These are phyloP conservation scores for Phytopythium ostracodes DNA, from an alignment of 352 stramenopile species.

Conservation along the genomic window DNA sequence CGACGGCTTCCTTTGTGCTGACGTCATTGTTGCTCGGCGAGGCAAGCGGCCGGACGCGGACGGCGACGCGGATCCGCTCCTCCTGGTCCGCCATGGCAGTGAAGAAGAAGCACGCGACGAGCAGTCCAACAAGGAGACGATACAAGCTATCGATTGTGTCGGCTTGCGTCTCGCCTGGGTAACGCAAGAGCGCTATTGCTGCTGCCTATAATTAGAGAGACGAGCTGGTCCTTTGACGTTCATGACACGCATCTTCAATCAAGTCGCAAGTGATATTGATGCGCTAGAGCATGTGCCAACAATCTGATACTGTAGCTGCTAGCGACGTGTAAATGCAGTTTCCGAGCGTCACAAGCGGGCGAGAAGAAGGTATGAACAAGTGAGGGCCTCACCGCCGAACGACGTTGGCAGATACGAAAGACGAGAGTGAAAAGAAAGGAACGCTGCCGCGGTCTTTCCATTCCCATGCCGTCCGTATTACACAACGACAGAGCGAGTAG, in stretches of 20 bases:
- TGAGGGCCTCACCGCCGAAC: background rate
- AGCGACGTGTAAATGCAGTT: background rate
- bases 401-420: background rate
- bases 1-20: slow-evolving; percentile 23
- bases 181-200: background rate
- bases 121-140: too few relatives aligned
- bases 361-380: background rate
- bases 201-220: background rate
- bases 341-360: background rate
- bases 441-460: background rate
- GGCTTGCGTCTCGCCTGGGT: background rate
- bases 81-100: slow-evolving; percentile 36
- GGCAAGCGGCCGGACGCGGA: slow-evolving; percentile 46
- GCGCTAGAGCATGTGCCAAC: too few relatives aligned
- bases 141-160: too few relatives aligned
- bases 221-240: too few relatives aligned
- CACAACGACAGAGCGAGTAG: background rate
- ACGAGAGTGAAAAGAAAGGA: background rate
- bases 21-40: background rate
- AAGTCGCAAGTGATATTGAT: background rate
- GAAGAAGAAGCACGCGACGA: too few relatives aligned
- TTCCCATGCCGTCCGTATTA: background rate
- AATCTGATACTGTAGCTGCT: too few relatives aligned
- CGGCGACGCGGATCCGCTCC: slow-evolving; percentile 61
- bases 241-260: too few relatives aligned